Conservation (phyloP, 164 flowering plant genomes). For the Annona cherimola region DNA sequence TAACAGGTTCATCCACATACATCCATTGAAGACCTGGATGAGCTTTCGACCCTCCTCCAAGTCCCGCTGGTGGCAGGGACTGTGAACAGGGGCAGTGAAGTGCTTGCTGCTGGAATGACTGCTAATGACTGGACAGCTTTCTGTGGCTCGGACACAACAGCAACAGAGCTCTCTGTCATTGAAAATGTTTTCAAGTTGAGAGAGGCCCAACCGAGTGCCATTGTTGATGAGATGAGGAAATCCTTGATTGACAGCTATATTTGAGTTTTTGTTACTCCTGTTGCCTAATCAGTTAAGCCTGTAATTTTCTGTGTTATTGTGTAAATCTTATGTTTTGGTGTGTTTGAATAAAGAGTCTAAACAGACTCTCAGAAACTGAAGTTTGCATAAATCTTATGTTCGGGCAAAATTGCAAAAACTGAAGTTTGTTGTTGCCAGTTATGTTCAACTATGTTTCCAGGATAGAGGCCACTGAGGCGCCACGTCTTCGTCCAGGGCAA, state of each 20-base stretch:
- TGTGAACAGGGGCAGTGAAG: constrained; percentile 89
- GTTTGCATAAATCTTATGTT: too few species aligned
- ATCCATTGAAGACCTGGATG: constrained; percentile 90
- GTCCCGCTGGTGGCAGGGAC: constrained; percentile 95
- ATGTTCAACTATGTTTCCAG: too few species aligned
- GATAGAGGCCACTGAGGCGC: too few species aligned
- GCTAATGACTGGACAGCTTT: constrained; percentile 97
- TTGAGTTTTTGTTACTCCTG: constrained; percentile 13
- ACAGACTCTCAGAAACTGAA: too few species aligned
- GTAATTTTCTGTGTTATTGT: too few species aligned
- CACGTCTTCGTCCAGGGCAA: too few species aligned
- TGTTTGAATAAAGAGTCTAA: too few species aligned
- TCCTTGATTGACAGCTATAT: constrained; percentile 68
- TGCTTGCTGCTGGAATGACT: constrained; percentile 72
- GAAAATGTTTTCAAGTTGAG: constrained; percentile 92
- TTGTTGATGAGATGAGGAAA: constrained; percentile 90
- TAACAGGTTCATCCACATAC: constrained; percentile 94
- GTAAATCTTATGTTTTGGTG: too few species aligned
- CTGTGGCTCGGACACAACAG: constrained; percentile 92
- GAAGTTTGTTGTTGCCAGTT: too few species aligned
- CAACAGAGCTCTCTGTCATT: constrained; percentile 87
- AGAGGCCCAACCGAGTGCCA: constrained; percentile 74
- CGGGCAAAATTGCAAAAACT: too few species aligned
- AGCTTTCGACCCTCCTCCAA: constrained; percentile 91
- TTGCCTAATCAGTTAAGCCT: too few species aligned